Evolutionary conservation across 495 filamentous ascomycete genomes (phyloP).

Genomic region (Hypoxylon perforatum): DNA sequence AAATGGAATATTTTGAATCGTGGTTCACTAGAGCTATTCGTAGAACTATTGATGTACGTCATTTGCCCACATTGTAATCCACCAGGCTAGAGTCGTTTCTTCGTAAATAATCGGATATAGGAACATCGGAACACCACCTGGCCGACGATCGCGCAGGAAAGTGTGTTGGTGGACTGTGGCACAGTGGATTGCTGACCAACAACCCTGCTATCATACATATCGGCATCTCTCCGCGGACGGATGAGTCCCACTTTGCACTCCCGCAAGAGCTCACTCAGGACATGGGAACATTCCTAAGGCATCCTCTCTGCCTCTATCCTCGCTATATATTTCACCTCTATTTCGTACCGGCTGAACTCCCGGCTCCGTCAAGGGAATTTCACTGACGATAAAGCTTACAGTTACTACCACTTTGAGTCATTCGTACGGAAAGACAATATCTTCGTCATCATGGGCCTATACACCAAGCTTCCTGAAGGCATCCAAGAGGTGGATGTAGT

Average conservation of each 20-base stretch:
- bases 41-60: too few species aligned
- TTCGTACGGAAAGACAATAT: background rate
- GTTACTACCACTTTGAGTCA: background rate
- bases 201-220: too few species aligned
- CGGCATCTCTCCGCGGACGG: too few species aligned
- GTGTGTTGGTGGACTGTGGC: too few species aligned
- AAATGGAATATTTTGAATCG: too few species aligned
- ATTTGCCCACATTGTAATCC: too few species aligned
- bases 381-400: background rate
- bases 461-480: conserved; percentile 44
- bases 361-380: background rate
- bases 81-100: too few species aligned
- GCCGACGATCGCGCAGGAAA: too few species aligned
- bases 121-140: too few species aligned
- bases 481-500: conserved; percentile 51
- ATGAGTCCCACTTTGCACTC: background rate
- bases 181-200: too few species aligned
- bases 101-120: too few species aligned
- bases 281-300: background rate
- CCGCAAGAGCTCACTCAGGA: background rate
- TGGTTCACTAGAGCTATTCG: too few species aligned
- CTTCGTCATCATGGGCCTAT: conserved; percentile 41
- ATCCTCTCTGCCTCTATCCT: background rate
- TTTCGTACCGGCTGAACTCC: background rate
- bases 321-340: background rate